Evolutionary conservation across 2,329 filamentous ascomycete genomes (phyloP).

Genomic region (Coleophoma eucalyptorum): DNA sequence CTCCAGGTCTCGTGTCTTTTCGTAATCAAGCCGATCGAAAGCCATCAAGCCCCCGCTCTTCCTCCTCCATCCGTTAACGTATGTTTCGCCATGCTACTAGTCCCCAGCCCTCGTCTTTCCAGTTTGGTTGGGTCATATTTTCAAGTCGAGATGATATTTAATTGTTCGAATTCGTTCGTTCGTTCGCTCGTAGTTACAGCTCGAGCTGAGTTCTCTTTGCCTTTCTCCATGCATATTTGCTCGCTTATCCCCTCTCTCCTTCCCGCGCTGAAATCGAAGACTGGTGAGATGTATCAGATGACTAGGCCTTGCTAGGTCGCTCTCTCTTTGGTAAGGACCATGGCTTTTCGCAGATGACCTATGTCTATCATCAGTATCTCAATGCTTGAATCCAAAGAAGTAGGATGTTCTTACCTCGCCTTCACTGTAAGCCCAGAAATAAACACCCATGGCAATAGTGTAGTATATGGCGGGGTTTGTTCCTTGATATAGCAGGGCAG

Average conservation of each 20-base stretch:
- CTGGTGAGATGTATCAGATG: background rate
- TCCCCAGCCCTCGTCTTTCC: background rate
- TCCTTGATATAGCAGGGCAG: constrained; percentile 82
- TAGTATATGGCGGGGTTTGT: constrained; percentile 94
- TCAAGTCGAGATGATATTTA: too few species aligned
- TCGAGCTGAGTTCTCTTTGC: too few species aligned
- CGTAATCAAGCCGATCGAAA: too few species aligned
- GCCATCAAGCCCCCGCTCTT: too few species aligned
- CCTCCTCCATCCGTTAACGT: background rate
- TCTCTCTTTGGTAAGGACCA: constrained; percentile 23
- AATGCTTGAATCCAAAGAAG: too few species aligned
- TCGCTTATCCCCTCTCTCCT: too few species aligned
- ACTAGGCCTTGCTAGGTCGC: constrained; percentile 21
- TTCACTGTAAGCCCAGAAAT: constrained; percentile 97
- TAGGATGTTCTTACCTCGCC: constrained; percentile 70
- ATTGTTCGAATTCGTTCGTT: too few species aligned
- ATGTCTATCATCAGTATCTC: background rate
- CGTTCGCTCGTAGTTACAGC: too few species aligned
- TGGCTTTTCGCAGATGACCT: constrained; percentile 21
- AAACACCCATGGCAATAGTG: constrained; percentile 76
- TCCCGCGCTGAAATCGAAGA: too few species aligned
- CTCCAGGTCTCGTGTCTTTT: too few species aligned
- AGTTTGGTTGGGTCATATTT: too few species aligned
- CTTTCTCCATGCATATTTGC: too few species aligned
- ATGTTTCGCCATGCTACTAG: background rate